A percentile compares a stretch with the other conserved stretches of the same genome.
Conservation (phyloP, 1,284 basidiomycete genomes). For the Mrakiaceae sp. region DNA sequence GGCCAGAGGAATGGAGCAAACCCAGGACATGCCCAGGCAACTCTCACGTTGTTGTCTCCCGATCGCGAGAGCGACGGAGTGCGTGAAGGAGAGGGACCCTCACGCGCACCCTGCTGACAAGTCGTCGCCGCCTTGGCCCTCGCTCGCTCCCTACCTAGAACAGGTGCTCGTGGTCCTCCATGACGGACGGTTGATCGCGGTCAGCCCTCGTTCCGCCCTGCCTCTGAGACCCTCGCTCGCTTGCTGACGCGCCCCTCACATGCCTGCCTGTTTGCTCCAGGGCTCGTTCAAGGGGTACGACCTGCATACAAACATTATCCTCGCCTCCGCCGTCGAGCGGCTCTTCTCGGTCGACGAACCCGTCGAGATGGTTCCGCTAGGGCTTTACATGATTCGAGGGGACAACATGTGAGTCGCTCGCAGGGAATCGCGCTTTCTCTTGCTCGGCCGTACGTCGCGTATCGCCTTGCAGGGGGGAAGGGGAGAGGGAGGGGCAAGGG, state of each 20-base stretch:
- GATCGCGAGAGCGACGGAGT: too few relatives aligned
- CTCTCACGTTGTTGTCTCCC: too few relatives aligned
- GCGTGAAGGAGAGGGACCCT: not conserved
- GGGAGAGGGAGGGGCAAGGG: not conserved
- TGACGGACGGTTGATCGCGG: constrained; percentile 78
- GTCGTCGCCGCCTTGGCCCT: not conserved
- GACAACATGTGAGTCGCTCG: constrained; percentile 72
- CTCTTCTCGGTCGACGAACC: constrained; percentile 80
- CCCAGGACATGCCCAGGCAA: too few relatives aligned
- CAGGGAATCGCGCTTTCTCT: too few relatives aligned
- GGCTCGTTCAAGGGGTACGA: constrained; percentile 82
- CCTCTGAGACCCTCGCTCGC: constrained; percentile 10
- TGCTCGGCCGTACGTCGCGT: not conserved
- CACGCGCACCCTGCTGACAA: not conserved
- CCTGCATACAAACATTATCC: constrained; percentile 83
- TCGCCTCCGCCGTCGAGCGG: constrained; percentile 80
- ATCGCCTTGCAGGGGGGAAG: not conserved
- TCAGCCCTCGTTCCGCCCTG: constrained; percentile 33
- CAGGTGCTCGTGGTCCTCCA: constrained; percentile 79
- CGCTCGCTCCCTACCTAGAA: constrained; percentile 37
- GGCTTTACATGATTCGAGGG: constrained; percentile 91
- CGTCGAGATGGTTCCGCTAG: constrained; percentile 90
- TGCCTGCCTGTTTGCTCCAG: constrained; percentile 34
- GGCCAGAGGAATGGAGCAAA: too few relatives aligned
- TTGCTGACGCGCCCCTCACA: not conserved